These are phyloP conservation scores for Ascobolus immersus DNA, from an alignment of 495 filamentous ascomycete species.

Conservation along the genomic window DNA sequence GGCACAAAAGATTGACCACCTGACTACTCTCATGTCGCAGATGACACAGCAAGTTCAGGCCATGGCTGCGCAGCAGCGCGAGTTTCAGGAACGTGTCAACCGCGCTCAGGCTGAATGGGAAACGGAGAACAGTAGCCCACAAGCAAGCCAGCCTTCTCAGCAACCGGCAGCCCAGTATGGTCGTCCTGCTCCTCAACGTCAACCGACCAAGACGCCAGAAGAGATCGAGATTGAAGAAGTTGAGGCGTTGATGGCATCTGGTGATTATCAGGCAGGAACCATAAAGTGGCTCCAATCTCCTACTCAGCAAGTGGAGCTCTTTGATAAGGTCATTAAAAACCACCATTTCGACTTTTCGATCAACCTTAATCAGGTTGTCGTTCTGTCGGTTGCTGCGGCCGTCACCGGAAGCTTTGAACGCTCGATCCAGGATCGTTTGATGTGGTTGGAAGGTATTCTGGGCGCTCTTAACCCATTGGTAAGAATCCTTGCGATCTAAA, in stretches of 20 bases:
- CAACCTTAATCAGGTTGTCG: conserved; percentile 47
- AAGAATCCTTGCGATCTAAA: conserved; percentile 13
- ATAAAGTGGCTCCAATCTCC: conserved; percentile 69
- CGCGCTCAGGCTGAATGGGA: conserved; percentile 16
- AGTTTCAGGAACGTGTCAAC: conserved; percentile 17
- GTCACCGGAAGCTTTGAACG: conserved; percentile 45
- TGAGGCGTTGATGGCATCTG: conserved; percentile 33
- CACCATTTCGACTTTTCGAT: conserved; percentile 45
- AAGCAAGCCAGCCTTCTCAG: conserved; percentile 10
- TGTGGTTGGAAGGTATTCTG: conserved; percentile 55
- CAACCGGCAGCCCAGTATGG: conserved; percentile 14
- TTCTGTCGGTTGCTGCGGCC: conserved; percentile 60
- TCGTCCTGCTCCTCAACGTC: conserved; percentile 19
- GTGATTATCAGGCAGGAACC: conserved; percentile 44
- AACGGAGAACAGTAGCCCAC: conserved; percentile 3
- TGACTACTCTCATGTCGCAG: no score
- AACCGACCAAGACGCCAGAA: conserved; percentile 28
- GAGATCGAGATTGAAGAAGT: conserved; percentile 41
- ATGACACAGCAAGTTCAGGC: conserved; percentile 4
- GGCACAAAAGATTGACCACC: no score
- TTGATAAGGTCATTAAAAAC: conserved; percentile 52
- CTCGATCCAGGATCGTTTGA: conserved; percentile 39
- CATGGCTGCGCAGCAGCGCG: conserved; percentile 12
- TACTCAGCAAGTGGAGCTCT: conserved; percentile 43
- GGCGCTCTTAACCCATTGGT: conserved; percentile 23